Percentiles rank a stretch among this genome's conserved stretches.
Conservation (phyloP, 2,329 filamentous ascomycete genomes). For the Raffaelea ambrosiae region DNA sequence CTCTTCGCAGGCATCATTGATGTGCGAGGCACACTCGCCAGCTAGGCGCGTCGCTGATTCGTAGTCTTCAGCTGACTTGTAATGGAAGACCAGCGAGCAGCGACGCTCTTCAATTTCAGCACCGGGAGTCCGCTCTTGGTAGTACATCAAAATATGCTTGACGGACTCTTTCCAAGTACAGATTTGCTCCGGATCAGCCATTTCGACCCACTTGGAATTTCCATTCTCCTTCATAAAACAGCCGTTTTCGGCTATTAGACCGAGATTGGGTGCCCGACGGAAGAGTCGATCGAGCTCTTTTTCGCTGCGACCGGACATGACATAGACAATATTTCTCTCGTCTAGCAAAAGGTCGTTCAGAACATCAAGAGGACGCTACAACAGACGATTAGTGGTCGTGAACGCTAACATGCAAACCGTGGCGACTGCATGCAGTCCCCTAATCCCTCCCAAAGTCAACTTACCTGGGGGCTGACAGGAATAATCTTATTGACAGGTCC, state of each 20-base stretch:
- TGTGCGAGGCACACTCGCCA: slow-evolving; percentile 84
- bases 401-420: no score
- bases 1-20: slow-evolving; percentile 84
- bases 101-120: slow-evolving; percentile 86
- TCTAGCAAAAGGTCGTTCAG: slow-evolving; percentile 76
- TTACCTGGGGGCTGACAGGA: slow-evolving; percentile 66
- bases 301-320: slow-evolving; percentile 84
- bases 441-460: no score
- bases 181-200: slow-evolving; percentile 64
- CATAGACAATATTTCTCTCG: slow-evolving; percentile 75
- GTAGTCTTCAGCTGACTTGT: slow-evolving; percentile 71
- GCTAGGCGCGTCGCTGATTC: slow-evolving; percentile 70
- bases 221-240: slow-evolving; percentile 75
- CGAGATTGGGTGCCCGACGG: slow-evolving; percentile 71
- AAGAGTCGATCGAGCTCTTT: slow-evolving; percentile 86
- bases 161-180: slow-evolving; percentile 77
- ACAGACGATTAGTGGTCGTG: background rate
- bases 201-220: slow-evolving; percentile 63
- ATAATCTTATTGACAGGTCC: slow-evolving; percentile 79
- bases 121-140: slow-evolving; percentile 80
- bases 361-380: slow-evolving; percentile 67
- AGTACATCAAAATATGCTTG: slow-evolving; percentile 76
- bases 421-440: no score
- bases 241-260: slow-evolving; percentile 89
- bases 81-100: slow-evolving; percentile 86